A percentile compares a stretch with the other conserved stretches of the same genome.
phyloP scores from a whole-genome alignment of 2,329 filamentous ascomycete genomes.

The Ciborinia camelliae region DNA sequence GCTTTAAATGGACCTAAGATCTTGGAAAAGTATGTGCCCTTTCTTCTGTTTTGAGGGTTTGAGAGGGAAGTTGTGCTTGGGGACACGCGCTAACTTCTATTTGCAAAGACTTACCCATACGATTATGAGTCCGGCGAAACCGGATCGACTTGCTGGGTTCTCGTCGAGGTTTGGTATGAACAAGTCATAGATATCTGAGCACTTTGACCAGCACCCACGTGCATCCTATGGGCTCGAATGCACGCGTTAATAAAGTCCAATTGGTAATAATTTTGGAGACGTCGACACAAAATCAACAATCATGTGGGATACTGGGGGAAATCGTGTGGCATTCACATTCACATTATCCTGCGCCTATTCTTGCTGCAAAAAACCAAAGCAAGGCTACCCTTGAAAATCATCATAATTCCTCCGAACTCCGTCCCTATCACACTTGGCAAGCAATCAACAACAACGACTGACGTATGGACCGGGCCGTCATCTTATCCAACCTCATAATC shows the following conservation, averaged over 20 bases:
- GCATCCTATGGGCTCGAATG: background rate
- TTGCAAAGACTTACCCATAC: slow-evolving; percentile 58
- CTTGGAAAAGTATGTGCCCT: slow-evolving; percentile 73
- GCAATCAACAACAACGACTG: slow-evolving; percentile 11
- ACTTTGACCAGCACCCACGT: background rate
- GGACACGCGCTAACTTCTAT: background rate
- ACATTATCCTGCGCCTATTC: slow-evolving; percentile 16
- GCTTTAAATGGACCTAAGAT: slow-evolving; percentile 82
- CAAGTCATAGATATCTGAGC: slow-evolving; percentile 29
- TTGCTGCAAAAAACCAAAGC: slow-evolving; percentile 13
- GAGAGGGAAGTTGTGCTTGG: background rate
- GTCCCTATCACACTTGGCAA: slow-evolving; percentile 6
- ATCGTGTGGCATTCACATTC: slow-evolving; percentile 1
- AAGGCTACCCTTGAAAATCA: slow-evolving; percentile 4
- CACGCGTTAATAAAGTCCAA: background rate
- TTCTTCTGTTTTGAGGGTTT: slow-evolving; percentile 2
- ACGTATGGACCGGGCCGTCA: background rate
- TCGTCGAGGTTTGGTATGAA: slow-evolving; percentile 73
- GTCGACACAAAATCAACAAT: background rate
- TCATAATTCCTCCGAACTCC: slow-evolving; percentile 21
- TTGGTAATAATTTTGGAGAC: background rate
- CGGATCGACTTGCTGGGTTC: slow-evolving; percentile 65
- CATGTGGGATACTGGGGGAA: background rate
- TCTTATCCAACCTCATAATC: slow-evolving; percentile 42
- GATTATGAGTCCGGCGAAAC: slow-evolving; percentile 55